Conservation (phyloP, 768 basidiomycete species). For the Boletus patriciae region DNA sequence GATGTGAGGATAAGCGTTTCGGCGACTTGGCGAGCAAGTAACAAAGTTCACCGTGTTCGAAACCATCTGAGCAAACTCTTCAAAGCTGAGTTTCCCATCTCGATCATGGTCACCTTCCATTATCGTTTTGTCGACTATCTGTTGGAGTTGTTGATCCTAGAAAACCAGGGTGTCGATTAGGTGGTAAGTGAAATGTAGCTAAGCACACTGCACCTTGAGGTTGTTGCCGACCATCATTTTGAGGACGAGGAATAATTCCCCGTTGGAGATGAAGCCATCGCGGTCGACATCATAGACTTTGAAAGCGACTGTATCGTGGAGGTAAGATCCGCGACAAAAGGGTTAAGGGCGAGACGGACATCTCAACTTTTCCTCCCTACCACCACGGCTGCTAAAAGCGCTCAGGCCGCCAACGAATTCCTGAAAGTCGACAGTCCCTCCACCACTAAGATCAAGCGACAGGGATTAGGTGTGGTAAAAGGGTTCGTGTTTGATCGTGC, state of each 20-base stretch:
- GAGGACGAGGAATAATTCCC: conserved; percentile 95
- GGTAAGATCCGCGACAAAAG: background rate
- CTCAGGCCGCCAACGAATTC: conserved; percentile 98
- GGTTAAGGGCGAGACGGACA: conserved; percentile 54
- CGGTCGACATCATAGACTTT: conserved; percentile 99
- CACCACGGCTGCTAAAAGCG: conserved; percentile 96
- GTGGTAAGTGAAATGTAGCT: background rate
- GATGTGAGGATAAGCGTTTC: conserved; percentile 8
- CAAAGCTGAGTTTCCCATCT: conserved; percentile 95
- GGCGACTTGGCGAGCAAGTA: background rate
- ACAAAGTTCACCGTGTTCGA: conserved; percentile 77
- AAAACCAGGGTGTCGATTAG: background rate
- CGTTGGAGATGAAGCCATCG: conserved; percentile 97
- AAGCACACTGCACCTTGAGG: conserved; percentile 65
- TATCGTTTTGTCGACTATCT: conserved; percentile 99
- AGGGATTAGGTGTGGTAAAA: background rate
- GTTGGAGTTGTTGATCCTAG: conserved; percentile 97
- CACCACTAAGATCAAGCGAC: conserved; percentile 61
- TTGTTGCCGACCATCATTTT: conserved; percentile 99
- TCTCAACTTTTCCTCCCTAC: conserved; percentile 92
- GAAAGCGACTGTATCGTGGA: conserved; percentile 79
- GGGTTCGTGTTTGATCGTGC: conserved; percentile 2
- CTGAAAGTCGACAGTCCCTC: conserved; percentile 98
- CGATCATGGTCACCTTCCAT: conserved; percentile 99
- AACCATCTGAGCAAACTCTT: conserved; percentile 96